Percentiles rank a stretch among this genome's conserved stretches.
These are phyloP conservation scores for Mycogone perniciosa DNA, from an alignment of 2,329 filamentous ascomycete genomes.

Conservation along the genomic window DNA sequence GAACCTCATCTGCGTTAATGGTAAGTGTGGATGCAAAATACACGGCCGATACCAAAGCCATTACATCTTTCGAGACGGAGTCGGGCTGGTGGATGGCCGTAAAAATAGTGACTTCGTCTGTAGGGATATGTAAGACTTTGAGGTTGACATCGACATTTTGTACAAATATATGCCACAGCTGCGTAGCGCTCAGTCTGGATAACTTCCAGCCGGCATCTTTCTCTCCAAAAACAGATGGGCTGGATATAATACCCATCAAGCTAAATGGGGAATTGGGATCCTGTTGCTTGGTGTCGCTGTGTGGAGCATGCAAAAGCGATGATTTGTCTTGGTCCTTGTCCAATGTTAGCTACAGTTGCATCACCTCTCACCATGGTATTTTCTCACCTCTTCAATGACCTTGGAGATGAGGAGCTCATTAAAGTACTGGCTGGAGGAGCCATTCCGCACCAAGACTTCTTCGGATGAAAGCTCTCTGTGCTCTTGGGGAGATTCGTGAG, in stretches of 20 bases:
- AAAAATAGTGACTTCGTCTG: slow-evolving; percentile 27
- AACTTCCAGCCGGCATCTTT: slow-evolving; percentile 20
- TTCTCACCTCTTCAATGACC: slow-evolving; percentile 28
- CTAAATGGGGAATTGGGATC: slow-evolving; percentile 23
- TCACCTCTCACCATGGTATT: neutral
- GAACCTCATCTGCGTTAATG: slow-evolving; percentile 32
- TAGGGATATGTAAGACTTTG: slow-evolving; percentile 25
- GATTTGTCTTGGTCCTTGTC: slow-evolving; percentile 12
- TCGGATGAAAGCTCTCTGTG: slow-evolving; percentile 11
- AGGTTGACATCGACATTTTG: slow-evolving; percentile 24
- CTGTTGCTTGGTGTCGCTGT: slow-evolving; percentile 3
- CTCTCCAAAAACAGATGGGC: slow-evolving; percentile 14
- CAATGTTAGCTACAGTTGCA: neutral
- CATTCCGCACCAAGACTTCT: slow-evolving; percentile 27
- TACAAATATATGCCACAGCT: slow-evolving; percentile 26
- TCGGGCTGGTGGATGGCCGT: slow-evolving; percentile 25
- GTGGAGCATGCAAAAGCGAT: slow-evolving; percentile 10
- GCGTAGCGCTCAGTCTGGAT: slow-evolving; percentile 20
- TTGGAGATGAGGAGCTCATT: slow-evolving; percentile 31
- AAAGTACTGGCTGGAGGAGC: slow-evolving; percentile 29
- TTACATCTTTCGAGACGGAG: slow-evolving; percentile 19
- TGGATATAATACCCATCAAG: slow-evolving; percentile 28
- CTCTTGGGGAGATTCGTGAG: slow-evolving; percentile 4
- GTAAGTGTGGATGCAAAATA: slow-evolving; percentile 43
- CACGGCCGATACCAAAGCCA: slow-evolving; percentile 41